phyloP scores from a whole-genome alignment of 768 basidiomycete genomes.

The Pisolithus microcarpus region DNA sequence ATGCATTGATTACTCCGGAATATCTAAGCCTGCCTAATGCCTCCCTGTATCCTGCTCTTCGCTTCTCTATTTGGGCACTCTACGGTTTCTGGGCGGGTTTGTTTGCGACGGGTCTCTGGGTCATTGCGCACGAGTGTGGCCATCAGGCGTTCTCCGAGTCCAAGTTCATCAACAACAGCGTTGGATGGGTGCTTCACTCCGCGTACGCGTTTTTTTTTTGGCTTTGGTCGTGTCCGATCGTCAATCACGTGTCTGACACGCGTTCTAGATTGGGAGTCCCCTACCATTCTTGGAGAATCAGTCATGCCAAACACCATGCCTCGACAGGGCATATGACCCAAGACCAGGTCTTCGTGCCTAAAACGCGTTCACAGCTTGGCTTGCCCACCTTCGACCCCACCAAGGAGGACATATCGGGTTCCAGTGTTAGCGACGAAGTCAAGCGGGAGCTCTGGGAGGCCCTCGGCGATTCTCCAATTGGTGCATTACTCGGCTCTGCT shows the following conservation, averaged over 20 bases:
- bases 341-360: slow-evolving; percentile 93
- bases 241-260: slow-evolving; percentile 18
- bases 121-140: slow-evolving; percentile 90
- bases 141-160: slow-evolving; percentile 95
- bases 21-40: slow-evolving; percentile 52
- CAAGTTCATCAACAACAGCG: slow-evolving; percentile 83
- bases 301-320: slow-evolving; percentile 93
- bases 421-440: slow-evolving; percentile 58
- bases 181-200: slow-evolving; percentile 91
- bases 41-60: slow-evolving; percentile 51
- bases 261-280: slow-evolving; percentile 77
- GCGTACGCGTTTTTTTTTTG: slow-evolving; percentile 44
- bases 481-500: slow-evolving; percentile 45
- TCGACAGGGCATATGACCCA: slow-evolving; percentile 89
- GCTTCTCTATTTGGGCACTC: slow-evolving; percentile 66
- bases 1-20: slow-evolving; percentile 53
- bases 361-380: slow-evolving; percentile 70
- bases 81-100: slow-evolving; percentile 82
- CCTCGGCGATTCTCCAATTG: slow-evolving; percentile 85
- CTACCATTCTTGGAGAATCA: slow-evolving; percentile 94
- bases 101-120: slow-evolving; percentile 90
- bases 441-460: slow-evolving; percentile 77
- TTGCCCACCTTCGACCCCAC: slow-evolving; percentile 59
- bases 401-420: slow-evolving; percentile 59
- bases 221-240: background rate